Evolutionary conservation across 1,284 basidiomycete genomes (phyloP), one percentile per base, ranked within the genome.

Genomic region (Mixia osmundae): DNA sequence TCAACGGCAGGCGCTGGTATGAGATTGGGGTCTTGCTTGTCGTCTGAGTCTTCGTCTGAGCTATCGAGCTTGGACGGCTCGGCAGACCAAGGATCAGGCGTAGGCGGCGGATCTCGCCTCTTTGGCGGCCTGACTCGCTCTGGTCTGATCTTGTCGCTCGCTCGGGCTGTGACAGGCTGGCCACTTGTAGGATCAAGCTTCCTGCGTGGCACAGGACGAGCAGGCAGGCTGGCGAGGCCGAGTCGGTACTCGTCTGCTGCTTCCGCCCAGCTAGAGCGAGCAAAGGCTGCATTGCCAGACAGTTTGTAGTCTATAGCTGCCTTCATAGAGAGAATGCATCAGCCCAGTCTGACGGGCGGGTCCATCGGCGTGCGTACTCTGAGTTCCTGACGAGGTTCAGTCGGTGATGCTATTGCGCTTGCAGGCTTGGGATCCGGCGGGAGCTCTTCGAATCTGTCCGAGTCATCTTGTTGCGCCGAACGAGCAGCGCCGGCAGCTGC

Each of bases 211-310:
- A n/a, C n/a, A n/a, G n/a, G n/a, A n/a, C n/a, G n/a, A n/a, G 15
- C 35, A 31, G 39, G 39, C 22, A 40, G 30, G 15, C 18, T 26
- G 5, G 34, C 39, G 7, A 40, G 18, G 11, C 39, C 39, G 21
- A 32, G 29, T 25, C 35, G 31, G 34, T 42, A 42, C 12, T 23
- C 38, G 18, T 33, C 33, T 5, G 39, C 14, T 6, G 41, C 41
- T 12, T 30, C 33, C 24, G 30, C n/a, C 7, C 21, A 36, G 12
- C 34, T 26, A 18, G 25, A 20, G 22, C 37, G 37, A 8, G 34
- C 30, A 25, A 39, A 42, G 21, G 39, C 28, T n/a, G 37, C 29
- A 27, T 42, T 42, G 18, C 37, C 41, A 22, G 27, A 20, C 18
- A 33, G 21, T 21, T 42, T 42, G 23, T 28, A 35, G 12, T 29